These are phyloP conservation scores for Trichoderma aggressivum DNA, from an alignment of 2,329 filamentous ascomycete genomes.

Conservation along the genomic window DNA sequence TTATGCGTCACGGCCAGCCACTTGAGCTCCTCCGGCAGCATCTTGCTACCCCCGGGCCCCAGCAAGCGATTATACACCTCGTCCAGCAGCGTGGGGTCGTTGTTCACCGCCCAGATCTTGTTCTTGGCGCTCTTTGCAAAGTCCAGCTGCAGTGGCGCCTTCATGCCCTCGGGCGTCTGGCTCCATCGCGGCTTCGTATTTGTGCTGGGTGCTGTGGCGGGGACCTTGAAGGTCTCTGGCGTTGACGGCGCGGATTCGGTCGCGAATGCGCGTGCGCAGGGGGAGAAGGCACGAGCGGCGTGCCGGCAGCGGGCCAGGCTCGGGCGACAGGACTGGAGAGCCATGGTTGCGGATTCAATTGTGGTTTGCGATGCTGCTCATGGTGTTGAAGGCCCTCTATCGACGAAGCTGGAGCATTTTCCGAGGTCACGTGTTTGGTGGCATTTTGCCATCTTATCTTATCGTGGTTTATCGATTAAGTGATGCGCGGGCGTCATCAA, in stretches of 20 bases:
- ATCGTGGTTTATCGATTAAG: slow-evolving; percentile 1
- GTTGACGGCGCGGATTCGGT: slow-evolving; percentile 26
- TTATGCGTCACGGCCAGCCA: slow-evolving; percentile 98
- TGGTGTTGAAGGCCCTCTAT: slow-evolving; percentile 13
- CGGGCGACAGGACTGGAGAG: slow-evolving; percentile 34
- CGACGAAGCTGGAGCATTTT: slow-evolving; percentile 18
- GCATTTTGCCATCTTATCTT: slow-evolving; percentile 14
- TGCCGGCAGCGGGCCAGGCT: slow-evolving; percentile 28
- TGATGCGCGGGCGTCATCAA: neutral
- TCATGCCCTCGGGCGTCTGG: slow-evolving; percentile 66
- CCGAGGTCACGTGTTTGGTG: slow-evolving; percentile 17
- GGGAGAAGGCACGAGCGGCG: slow-evolving; percentile 24
- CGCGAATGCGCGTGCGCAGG: slow-evolving; percentile 30
- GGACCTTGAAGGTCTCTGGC: slow-evolving; percentile 28
- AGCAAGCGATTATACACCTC: slow-evolving; percentile 73
- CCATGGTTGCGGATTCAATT: slow-evolving; percentile 28
- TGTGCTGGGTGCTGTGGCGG: slow-evolving; percentile 14
- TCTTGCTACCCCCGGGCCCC: slow-evolving; percentile 65
- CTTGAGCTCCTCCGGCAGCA: slow-evolving; percentile 87
- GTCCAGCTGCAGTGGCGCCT: slow-evolving; percentile 63
- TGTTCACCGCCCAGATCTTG: slow-evolving; percentile 67
- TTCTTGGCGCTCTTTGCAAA: slow-evolving; percentile 51
- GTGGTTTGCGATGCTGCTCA: neutral
- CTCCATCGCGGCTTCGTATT: slow-evolving; percentile 59
- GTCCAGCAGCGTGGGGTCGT: slow-evolving; percentile 70